Base-by-base conservation (phyloP, 805 yeast genomes). In the Sporopachydermia lactativora region DNA sequence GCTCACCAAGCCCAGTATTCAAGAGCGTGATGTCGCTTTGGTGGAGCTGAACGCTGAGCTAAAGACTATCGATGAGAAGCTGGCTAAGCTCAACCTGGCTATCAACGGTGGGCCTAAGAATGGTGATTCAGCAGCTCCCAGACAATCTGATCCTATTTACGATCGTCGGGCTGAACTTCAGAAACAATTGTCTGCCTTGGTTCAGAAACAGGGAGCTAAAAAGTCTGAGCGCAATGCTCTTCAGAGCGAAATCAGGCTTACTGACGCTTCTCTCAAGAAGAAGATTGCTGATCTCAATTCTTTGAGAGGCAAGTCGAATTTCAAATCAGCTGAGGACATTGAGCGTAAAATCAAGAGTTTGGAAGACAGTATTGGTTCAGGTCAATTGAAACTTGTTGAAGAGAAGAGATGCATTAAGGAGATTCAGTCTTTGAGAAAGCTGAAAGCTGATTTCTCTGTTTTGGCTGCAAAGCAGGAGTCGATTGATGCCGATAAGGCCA, bases 341-440 rank as follows among this genome's bases (percentile, higher is more conserved):
- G 60, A 55, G 38, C 45, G 47, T 38, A 49, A 49, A 44, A 51
- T 61, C 43, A 44, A 44, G 40, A 37, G 51, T 45, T 72, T 85
- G 54, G 96, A 92, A 58, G 71, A 69, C 36, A 66, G 71, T 49
- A 78, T 92, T 46, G 83, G 81, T 42, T 62, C 81, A 39, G 97
- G 97, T 47, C 62, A 70, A 37, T 68, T 92, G 57, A 74, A 83
- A 52, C 75, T 92, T 54, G 96, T 86, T 41, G 95, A 89, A 47
- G 99, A 92, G 71, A 80, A 84, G 66, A 71, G 77, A 55, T 62
- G 70, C 48, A 75, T 92, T 49, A 82, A 82, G 64, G 97, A 89
- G 64, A 81, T 85, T 70, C 71, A 85, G 40, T 61, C 77, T 37
- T 73, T 92, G 59, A 77, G 89, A 62, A 85, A 83, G 64, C 64